phyloP scores from a whole-genome alignment of 23 red algal species.

The Gracilaria vermiculophylla region DNA sequence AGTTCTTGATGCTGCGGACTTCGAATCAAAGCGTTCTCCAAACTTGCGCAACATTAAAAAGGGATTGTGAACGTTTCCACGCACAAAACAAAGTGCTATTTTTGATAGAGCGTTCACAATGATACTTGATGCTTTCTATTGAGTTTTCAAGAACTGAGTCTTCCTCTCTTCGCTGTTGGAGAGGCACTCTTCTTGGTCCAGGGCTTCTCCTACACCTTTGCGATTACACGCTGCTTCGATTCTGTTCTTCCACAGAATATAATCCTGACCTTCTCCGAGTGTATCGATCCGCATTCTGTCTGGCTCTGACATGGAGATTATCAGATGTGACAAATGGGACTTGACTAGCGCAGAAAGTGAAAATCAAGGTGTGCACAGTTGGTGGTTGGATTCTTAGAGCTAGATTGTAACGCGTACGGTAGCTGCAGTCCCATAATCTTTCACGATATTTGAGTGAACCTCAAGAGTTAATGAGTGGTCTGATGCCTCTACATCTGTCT shows the following conservation, averaged over 20 bases:
- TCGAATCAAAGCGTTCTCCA: slow-evolving; percentile 21
- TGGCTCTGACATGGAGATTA: slow-evolving; percentile 21
- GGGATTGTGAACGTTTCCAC: background rate
- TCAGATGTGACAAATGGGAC: background rate
- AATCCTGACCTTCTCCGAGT: slow-evolving; percentile 9
- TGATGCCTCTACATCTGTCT: no score
- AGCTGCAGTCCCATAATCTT: background rate
- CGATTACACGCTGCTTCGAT: slow-evolving; percentile 7
- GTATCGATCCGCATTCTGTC: background rate
- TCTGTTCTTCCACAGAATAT: background rate
- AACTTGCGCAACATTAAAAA: background rate
- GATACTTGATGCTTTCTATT: slow-evolving; percentile 16
- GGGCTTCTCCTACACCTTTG: background rate
- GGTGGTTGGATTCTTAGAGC: background rate
- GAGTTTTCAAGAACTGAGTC: background rate
- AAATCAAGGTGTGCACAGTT: background rate
- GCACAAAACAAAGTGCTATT: background rate
- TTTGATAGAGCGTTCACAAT: slow-evolving; percentile 17
- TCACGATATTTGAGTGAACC: no score
- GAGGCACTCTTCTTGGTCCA: background rate
- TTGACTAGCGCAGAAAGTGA: background rate
- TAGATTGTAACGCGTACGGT: background rate
- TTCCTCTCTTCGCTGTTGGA: background rate
- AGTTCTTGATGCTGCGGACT: background rate
- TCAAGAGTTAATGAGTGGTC: no score